Conservation (phyloP, 108 stramenopile genomes). For the Tribonema minus region DNA sequence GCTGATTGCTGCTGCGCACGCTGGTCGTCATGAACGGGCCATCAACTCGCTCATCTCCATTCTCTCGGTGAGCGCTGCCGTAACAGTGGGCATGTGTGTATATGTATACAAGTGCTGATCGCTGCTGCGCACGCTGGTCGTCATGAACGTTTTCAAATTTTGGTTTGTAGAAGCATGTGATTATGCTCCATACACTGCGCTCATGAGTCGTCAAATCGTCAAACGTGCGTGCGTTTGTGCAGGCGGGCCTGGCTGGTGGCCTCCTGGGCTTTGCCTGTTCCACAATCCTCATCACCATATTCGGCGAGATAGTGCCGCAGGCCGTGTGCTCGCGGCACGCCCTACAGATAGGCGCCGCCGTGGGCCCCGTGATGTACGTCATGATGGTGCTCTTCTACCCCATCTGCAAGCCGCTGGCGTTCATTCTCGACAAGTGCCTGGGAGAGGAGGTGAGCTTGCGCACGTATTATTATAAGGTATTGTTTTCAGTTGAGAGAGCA, state of each 20-base stretch:
- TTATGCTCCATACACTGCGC: too few relatives aligned
- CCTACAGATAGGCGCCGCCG: slow-evolving; percentile 71
- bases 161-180: too few relatives aligned
- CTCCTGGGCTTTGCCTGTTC: slow-evolving; percentile 77
- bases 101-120: too few relatives aligned
- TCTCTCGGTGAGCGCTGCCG: too few relatives aligned
- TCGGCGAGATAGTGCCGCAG: slow-evolving; percentile 94
- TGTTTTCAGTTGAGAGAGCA: too few relatives aligned
- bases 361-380: slow-evolving; percentile 77
- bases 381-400: slow-evolving; percentile 72
- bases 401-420: slow-evolving; percentile 70
- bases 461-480: too few relatives aligned
- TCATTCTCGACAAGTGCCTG: slow-evolving; percentile 39
- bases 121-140: slow-evolving; percentile 92
- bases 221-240: too few relatives aligned
- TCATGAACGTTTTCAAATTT: too few relatives aligned
- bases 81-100: too few relatives aligned
- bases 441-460: neutral
- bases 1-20: slow-evolving; percentile 90
- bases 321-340: slow-evolving; percentile 86
- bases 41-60: slow-evolving; percentile 92
- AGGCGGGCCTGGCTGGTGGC: slow-evolving; percentile 77
- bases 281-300: slow-evolving; percentile 79
- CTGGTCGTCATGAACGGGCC: slow-evolving; percentile 93
- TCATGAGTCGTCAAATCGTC: too few relatives aligned